Evolutionary conservation across 352 stramenopile genomes (phyloP).

Genomic region (Pythium dissimile): DNA sequence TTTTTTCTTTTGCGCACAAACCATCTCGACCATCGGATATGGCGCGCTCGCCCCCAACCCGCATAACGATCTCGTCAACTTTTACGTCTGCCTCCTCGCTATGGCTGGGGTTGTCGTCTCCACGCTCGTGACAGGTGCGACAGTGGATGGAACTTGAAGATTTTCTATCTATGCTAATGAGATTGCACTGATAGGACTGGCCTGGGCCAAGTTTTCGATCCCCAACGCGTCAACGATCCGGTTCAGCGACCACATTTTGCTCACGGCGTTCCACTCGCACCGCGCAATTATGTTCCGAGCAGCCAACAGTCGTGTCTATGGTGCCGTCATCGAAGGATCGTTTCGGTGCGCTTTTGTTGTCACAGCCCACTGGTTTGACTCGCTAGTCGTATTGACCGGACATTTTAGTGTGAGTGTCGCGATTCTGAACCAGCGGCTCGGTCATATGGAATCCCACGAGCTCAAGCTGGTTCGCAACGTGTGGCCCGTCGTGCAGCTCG

Average conservation of each 20-base stretch:
- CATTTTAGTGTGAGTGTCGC: conserved; percentile 48
- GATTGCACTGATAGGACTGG: conserved; percentile 28
- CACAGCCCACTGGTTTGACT: background rate
- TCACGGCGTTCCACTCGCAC: conserved; percentile 46
- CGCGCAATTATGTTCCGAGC: conserved; percentile 58
- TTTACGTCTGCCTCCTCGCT: conserved; percentile 54
- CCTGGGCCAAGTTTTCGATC: conserved; percentile 67
- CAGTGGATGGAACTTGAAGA: background rate
- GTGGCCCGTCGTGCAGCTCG: conserved; percentile 59
- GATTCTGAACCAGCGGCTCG: conserved; percentile 40
- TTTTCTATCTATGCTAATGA: background rate
- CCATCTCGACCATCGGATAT: conserved; percentile 59
- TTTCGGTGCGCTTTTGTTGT: conserved; percentile 33
- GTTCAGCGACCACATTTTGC: conserved; percentile 45
- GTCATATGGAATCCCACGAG: conserved; percentile 48
- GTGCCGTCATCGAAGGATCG: conserved; percentile 48
- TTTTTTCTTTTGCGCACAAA: conserved; percentile 64
- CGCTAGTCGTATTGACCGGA: background rate
- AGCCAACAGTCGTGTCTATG: conserved; percentile 51
- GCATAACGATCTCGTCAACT: conserved; percentile 48
- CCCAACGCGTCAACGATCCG: conserved; percentile 43
- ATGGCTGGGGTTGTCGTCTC: conserved; percentile 38
- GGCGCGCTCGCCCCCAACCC: conserved; percentile 40
- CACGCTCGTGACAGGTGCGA: conserved; percentile 45
- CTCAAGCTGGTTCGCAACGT: conserved; percentile 56